Conservation (phyloP, 2,329 filamentous ascomycete genomes). For the Phyllosticta ampelicida region DNA sequence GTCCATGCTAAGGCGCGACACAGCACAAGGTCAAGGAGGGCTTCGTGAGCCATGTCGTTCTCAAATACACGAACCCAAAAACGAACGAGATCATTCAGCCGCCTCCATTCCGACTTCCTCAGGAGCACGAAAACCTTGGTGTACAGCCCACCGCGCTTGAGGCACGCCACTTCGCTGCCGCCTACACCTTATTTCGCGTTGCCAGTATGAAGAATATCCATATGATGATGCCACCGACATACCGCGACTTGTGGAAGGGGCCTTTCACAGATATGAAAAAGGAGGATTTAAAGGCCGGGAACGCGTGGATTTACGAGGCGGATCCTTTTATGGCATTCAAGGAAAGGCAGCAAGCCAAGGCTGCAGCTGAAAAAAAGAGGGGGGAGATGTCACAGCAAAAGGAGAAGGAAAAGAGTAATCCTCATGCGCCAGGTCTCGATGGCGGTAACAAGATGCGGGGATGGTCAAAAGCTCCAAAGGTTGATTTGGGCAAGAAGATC, state of each 20-base stretch:
- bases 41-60: conserved; percentile 69
- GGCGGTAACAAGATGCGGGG: conserved; percentile 48
- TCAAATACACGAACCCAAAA: conserved; percentile 65
- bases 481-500: conserved; percentile 82
- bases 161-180: conserved; percentile 85
- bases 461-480: conserved; percentile 77
- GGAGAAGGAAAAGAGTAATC: conserved; percentile 40
- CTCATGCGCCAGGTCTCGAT: conserved; percentile 18
- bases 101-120: conserved; percentile 72
- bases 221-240: conserved; percentile 84
- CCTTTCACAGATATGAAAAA: conserved; percentile 76
- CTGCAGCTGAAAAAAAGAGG: conserved; percentile 66
- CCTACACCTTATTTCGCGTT: conserved; percentile 82
- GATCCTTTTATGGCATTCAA: conserved; percentile 79
- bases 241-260: conserved; percentile 80
- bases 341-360: conserved; percentile 69
- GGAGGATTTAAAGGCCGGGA: conserved; percentile 64
- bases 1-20: conserved; percentile 10
- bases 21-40: conserved; percentile 59
- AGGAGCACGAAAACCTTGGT: conserved; percentile 64
- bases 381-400: conserved; percentile 54
- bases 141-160: conserved; percentile 72
- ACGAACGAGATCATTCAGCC: conserved; percentile 66
- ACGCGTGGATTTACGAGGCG: conserved; percentile 85
- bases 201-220: conserved; percentile 95